These are phyloP conservation scores for Arxiozyma slooffiae DNA, from an alignment of 1,139 yeast genomes.

Conservation along the genomic window DNA sequence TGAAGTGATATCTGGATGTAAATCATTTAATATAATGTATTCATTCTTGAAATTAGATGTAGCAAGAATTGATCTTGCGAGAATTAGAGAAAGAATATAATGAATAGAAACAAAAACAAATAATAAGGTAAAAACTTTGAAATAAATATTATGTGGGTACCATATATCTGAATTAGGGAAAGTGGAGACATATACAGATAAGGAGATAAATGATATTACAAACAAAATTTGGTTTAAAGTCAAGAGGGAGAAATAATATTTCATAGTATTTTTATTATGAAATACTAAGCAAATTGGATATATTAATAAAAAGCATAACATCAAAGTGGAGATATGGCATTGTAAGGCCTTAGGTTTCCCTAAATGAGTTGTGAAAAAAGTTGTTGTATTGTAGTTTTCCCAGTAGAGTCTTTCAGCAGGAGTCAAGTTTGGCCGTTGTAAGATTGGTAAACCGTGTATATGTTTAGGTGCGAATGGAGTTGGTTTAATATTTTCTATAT, in stretches of 20 bases:
- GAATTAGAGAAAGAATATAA: constrained; percentile 41
- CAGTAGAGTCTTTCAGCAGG: constrained; percentile 71
- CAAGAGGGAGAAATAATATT: constrained; percentile 50
- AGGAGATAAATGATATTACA: constrained; percentile 45
- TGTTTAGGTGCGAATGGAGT: constrained; percentile 43
- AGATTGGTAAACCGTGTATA: constrained; percentile 67
- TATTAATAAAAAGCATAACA: constrained; percentile 42
- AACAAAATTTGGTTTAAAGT: constrained; percentile 41
- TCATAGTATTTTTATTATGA: constrained; percentile 44
- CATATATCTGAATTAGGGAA: constrained; percentile 41
- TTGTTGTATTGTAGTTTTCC: constrained; percentile 74
- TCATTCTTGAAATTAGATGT: constrained; percentile 31
- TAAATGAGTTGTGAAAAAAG: constrained; percentile 50
- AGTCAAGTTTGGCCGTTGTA: constrained; percentile 49
- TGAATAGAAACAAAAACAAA: constrained; percentile 46
- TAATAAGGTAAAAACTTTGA: constrained; percentile 53
- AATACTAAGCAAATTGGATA: constrained; percentile 67
- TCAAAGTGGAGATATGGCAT: constrained; percentile 44
- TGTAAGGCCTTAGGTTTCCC: constrained; percentile 44
- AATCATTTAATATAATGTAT: constrained; percentile 24
- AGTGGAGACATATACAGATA: constrained; percentile 49
- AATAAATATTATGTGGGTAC: constrained; percentile 71
- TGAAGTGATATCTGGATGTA: not conserved
- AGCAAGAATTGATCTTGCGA: constrained; percentile 26
- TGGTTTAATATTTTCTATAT: not conserved